Evolutionary conservation across 2,329 filamentous ascomycete species (phyloP).

Genomic region (Calycina herbarum): DNA sequence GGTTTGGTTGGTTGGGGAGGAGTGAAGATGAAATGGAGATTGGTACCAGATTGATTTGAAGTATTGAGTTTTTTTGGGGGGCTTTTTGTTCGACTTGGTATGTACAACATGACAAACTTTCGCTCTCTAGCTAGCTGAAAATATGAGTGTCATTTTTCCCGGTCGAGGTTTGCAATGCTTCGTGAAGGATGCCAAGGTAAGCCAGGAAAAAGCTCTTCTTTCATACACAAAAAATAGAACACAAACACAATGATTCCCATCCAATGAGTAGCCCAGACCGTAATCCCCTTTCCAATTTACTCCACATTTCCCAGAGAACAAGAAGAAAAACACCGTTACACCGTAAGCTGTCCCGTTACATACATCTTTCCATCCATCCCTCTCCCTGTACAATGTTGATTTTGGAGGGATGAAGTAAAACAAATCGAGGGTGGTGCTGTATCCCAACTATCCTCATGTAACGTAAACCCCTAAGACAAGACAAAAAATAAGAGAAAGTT

Average conservation of each 20-base stretch:
- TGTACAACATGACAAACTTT: conserved; percentile 2
- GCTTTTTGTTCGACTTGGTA: background rate
- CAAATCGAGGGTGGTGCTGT: background rate
- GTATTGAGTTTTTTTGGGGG: background rate
- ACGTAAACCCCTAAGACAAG: background rate
- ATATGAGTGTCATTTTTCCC: background rate
- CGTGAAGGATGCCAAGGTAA: background rate
- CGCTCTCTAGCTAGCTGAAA: conserved; percentile 3
- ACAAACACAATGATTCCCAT: background rate
- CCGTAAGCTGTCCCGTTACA: background rate
- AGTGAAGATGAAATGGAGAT: background rate
- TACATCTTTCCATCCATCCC: background rate
- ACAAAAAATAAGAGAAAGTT: background rate
- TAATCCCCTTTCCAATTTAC: background rate
- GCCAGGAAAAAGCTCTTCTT: background rate
- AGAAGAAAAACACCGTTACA: background rate
- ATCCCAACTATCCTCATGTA: background rate
- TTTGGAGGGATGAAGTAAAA: background rate
- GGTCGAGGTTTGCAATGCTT: background rate
- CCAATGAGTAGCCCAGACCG: background rate
- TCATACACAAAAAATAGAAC: background rate
- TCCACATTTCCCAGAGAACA: background rate
- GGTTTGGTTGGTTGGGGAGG: background rate
- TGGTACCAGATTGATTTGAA: background rate
- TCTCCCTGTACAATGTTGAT: background rate